Evolutionary conservation across 768 basidiomycete genomes (phyloP).

Genomic region (Leucocoprinus birnbaumii): DNA sequence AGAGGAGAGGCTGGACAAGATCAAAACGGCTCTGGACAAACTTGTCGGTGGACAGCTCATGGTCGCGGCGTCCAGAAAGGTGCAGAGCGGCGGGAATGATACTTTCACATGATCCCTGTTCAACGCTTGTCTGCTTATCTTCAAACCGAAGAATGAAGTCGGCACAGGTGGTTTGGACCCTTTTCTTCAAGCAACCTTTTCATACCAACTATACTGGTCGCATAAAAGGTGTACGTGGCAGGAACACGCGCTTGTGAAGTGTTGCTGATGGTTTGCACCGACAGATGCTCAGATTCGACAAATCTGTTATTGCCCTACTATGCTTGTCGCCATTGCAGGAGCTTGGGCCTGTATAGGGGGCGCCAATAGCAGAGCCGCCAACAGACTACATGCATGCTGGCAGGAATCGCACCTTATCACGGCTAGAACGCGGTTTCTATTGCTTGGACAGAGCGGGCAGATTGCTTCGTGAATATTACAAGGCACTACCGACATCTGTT

Average conservation of each 20-base stretch:
- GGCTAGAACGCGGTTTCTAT: too few species aligned
- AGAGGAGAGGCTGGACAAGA: neutral
- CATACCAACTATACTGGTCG: slow-evolving; percentile 10
- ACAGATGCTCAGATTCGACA: slow-evolving; percentile 15
- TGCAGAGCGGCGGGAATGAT: neutral
- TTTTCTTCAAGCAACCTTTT: slow-evolving; percentile 11
- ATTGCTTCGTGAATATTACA: too few species aligned
- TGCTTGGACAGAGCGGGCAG: too few species aligned
- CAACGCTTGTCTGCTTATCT: neutral
- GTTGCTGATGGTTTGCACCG: slow-evolving; percentile 6
- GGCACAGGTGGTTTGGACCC: neutral
- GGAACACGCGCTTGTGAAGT: slow-evolving; percentile 7
- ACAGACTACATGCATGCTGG: slow-evolving; percentile 27
- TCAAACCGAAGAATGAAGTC: neutral
- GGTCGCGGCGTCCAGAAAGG: neutral
- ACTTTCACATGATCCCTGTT: neutral
- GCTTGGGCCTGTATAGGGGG: slow-evolving; percentile 31
- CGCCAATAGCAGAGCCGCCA: slow-evolving; percentile 30
- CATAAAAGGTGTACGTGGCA: neutral
- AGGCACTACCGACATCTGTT: too few species aligned
- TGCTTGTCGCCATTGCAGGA: slow-evolving; percentile 28
- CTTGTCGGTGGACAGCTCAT: neutral
- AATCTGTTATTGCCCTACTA: slow-evolving; percentile 26
- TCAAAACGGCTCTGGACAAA: neutral
- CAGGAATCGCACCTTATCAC: too few species aligned